These are phyloP conservation scores for Entomortierella beljakovae DNA, from an alignment of 192 early-diverging fungal genomes.

Conservation along the genomic window DNA sequence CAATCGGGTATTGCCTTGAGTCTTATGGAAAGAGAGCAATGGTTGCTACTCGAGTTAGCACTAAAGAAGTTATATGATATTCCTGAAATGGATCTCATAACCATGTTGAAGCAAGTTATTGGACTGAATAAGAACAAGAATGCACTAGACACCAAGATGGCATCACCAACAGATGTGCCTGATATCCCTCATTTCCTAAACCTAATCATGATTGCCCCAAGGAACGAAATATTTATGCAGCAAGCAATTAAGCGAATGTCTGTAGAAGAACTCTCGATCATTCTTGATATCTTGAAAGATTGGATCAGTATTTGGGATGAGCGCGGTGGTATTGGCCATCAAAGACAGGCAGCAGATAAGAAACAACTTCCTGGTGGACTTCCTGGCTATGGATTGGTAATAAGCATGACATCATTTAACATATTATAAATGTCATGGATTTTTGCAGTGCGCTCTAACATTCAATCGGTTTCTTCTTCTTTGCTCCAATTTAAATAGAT, in stretches of 20 bases:
- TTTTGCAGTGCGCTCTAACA: neutral
- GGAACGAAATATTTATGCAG: constrained; percentile 64
- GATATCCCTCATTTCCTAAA: constrained; percentile 41
- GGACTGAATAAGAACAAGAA: constrained; percentile 41
- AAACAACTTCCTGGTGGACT: constrained; percentile 47
- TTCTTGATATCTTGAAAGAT: constrained; percentile 50
- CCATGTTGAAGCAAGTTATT: constrained; percentile 55
- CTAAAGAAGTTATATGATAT: constrained; percentile 59
- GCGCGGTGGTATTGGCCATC: constrained; percentile 46
- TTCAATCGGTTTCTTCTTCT: constrained; percentile 2
- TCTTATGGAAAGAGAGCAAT: constrained; percentile 58
- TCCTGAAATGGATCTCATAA: constrained; percentile 59
- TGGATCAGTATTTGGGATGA: constrained; percentile 51
- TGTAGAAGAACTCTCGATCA: constrained; percentile 53
- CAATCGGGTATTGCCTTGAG: constrained; percentile 49
- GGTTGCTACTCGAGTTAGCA: constrained; percentile 56
- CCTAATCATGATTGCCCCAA: constrained; percentile 53
- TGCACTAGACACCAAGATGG: neutral
- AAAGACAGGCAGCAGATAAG: constrained; percentile 22
- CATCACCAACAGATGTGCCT: constrained; percentile 9
- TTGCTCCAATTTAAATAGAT: constrained; percentile 36
- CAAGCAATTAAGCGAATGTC: constrained; percentile 59
- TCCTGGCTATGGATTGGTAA: constrained; percentile 39
- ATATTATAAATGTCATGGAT: neutral
- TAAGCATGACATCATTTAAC: neutral